Evolutionary conservation across 2,329 filamentous ascomycete genomes (phyloP), one percentile per base, ranked within the genome.

Genomic region (Ascosphaera aggregata): DNA sequence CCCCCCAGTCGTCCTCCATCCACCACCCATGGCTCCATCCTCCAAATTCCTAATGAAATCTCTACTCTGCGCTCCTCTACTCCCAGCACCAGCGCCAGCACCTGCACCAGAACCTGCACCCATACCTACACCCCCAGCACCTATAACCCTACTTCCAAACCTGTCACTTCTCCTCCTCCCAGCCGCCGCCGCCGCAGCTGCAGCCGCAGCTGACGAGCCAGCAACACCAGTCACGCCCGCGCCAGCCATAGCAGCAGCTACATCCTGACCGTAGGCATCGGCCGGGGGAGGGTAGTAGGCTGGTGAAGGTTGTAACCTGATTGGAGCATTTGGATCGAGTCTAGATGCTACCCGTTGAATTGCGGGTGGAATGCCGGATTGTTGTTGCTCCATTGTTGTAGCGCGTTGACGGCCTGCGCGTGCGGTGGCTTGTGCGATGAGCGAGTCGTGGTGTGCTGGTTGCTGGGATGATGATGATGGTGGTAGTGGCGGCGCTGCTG

Each of bases 31-130:
- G 2, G 85, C 94, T 27, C 89, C 72, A 59, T 95, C 89, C 59
- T 98, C 89, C 45, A 98, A 64, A 44, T 80, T 94, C 40, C 89
- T 74, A 49, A 98, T 92, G 53, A 98, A 94, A 53, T 95, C 86
- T 34, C 84, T 68, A 51, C 85, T 67, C 41, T 65, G 58, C 36
- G 60, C 54, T 18, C 45, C 45, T 18, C 42, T 42, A 16, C 40
- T 39, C 8, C 42, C 42, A 35, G 57, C 55, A 58, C 65, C 54
- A n/a, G n/a, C n/a, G n/a, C n/a, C n/a, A n/a, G n/a, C n/a, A n/a
- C n/a, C n/a, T n/a, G n/a, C n/a, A n/a, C n/a, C n/a, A n/a, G n/a
- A n/a, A n/a, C n/a, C n/a, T n/a, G n/a, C n/a, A n/a, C n/a, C n/a
- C n/a, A n/a, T n/a, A n/a, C n/a, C n/a, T n/a, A n/a, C n/a, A n/a